Conservation (phyloP, 2,329 filamentous ascomycete species). For the Fusarium camptoceras region DNA sequence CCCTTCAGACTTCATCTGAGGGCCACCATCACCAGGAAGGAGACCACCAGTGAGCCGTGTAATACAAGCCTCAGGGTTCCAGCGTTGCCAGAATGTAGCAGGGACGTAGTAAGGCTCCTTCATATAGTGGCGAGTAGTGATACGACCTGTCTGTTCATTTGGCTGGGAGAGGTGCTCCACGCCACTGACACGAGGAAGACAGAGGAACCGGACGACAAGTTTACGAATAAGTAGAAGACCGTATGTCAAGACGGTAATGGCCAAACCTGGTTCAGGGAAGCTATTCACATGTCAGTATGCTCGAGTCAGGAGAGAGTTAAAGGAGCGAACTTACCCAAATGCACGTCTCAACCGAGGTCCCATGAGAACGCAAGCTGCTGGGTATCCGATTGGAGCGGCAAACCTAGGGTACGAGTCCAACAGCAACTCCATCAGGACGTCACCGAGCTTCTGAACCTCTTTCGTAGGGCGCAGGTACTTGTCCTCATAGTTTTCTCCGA, state of each 20-base stretch:
- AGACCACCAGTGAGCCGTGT: constrained; percentile 57
- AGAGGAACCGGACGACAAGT: constrained; percentile 67
- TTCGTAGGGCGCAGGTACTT: constrained; percentile 66
- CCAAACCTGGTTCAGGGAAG: constrained; percentile 58
- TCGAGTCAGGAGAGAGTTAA: background rate
- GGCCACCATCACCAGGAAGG: constrained; percentile 58
- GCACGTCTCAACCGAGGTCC: constrained; percentile 71
- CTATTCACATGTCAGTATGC: constrained; percentile 46
- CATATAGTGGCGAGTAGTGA: constrained; percentile 64
- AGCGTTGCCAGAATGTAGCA: constrained; percentile 70
- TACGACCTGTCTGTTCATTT: constrained; percentile 65
- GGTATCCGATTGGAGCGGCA: constrained; percentile 59
- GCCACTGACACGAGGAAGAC: constrained; percentile 66
- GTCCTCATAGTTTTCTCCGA: constrained; percentile 69
- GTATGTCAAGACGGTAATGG: constrained; percentile 56
- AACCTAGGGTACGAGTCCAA: constrained; percentile 64
- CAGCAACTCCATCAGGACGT: constrained; percentile 70
- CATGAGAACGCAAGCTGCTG: constrained; percentile 70
- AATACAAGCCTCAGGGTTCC: constrained; percentile 67
- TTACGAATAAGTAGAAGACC: constrained; percentile 63
- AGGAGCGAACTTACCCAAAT: constrained; percentile 67
- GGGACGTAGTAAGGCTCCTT: constrained; percentile 74
- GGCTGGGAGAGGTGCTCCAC: constrained; percentile 58
- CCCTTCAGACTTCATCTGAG: constrained; percentile 58
- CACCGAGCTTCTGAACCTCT: constrained; percentile 64